Evolutionary conservation across 108 stramenopile genomes (phyloP).

Genomic region (Skeletonema marinoi): DNA sequence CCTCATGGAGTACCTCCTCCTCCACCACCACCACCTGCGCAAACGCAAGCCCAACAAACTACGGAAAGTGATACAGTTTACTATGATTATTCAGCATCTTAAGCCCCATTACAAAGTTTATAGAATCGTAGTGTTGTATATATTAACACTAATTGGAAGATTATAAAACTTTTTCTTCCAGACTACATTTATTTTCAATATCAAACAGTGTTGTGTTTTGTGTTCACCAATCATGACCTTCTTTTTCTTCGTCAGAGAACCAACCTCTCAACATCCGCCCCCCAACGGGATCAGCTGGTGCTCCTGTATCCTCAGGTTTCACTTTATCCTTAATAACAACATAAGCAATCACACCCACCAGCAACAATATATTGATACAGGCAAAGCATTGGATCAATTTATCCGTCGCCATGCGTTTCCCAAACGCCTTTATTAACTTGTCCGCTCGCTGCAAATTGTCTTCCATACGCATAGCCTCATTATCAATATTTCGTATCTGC

Average conservation of each 20-base stretch:
- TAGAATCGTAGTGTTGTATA: background rate
- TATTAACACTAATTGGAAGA: background rate
- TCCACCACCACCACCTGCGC: slow-evolving; percentile 36
- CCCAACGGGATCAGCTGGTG: slow-evolving; percentile 47
- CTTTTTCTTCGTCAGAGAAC: slow-evolving; percentile 6
- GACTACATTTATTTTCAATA: background rate
- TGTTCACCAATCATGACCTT: background rate
- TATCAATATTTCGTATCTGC: slow-evolving; percentile 85
- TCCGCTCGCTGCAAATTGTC: slow-evolving; percentile 86
- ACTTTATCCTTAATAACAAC: slow-evolving; percentile 63
- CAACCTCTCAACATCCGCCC: slow-evolving; percentile 24
- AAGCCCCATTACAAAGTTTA: no score
- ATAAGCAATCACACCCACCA: slow-evolving; percentile 88
- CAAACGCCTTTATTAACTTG: slow-evolving; percentile 89
- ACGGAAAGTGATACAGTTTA: slow-evolving; percentile 50
- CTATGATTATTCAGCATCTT: slow-evolving; percentile 61
- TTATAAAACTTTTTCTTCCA: background rate
- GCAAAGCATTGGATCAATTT: slow-evolving; percentile 95
- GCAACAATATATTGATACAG: slow-evolving; percentile 76
- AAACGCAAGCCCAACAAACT: slow-evolving; percentile 7
- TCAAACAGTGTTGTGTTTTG: background rate
- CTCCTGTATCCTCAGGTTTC: slow-evolving; percentile 6
- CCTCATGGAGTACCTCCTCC: slow-evolving; percentile 8
- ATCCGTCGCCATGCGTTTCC: slow-evolving; percentile 94
- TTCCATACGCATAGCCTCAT: slow-evolving; percentile 89